A percentile compares a stretch with the other conserved stretches of the same genome.
These are phyloP conservation scores for Nematodospora valgi DNA, from an alignment of 805 yeast species.

Conservation along the genomic window DNA sequence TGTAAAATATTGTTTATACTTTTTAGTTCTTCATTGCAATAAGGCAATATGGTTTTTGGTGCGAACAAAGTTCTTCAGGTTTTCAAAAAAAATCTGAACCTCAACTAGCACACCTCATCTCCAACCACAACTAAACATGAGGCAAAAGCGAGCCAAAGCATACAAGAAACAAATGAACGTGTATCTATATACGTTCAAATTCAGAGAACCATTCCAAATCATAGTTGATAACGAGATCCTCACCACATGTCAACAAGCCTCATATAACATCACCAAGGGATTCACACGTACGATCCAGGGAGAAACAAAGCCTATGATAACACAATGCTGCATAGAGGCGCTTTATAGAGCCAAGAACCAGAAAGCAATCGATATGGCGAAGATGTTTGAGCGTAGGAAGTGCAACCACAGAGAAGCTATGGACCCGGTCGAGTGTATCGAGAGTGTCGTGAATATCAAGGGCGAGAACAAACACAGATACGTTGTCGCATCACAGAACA, in stretches of 20 bases:
- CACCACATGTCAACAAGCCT: slow-evolving; percentile 58
- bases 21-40: too few species aligned
- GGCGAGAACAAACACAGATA: slow-evolving; percentile 89
- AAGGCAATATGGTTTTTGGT: too few species aligned
- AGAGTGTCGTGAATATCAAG: slow-evolving; percentile 61
- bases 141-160: slow-evolving; percentile 93
- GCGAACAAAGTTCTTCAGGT: too few species aligned
- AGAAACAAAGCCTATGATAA: slow-evolving; percentile 83
- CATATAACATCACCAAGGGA: slow-evolving; percentile 79
- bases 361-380: slow-evolving; percentile 76
- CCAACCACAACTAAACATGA: slow-evolving; percentile 47
- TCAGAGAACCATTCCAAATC: slow-evolving; percentile 91
- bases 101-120: slow-evolving; percentile 5
- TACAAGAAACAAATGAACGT: slow-evolving; percentile 91
- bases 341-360: slow-evolving; percentile 71
- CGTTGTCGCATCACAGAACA: slow-evolving; percentile 81
- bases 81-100: neutral
- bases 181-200: slow-evolving; percentile 80
- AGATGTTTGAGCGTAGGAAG: slow-evolving; percentile 83
- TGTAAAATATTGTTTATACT: slow-evolving; percentile 5
- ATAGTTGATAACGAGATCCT: slow-evolving; percentile 80
- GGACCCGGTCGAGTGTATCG: slow-evolving; percentile 72
- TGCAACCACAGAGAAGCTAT: slow-evolving; percentile 76
- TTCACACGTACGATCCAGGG: slow-evolving; percentile 78
- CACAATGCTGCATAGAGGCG: slow-evolving; percentile 92